Percentiles rank a stretch among this genome's conserved stretches.
Conservation (phyloP, 306 rosid species). For the Inga oerstediana region DNA sequence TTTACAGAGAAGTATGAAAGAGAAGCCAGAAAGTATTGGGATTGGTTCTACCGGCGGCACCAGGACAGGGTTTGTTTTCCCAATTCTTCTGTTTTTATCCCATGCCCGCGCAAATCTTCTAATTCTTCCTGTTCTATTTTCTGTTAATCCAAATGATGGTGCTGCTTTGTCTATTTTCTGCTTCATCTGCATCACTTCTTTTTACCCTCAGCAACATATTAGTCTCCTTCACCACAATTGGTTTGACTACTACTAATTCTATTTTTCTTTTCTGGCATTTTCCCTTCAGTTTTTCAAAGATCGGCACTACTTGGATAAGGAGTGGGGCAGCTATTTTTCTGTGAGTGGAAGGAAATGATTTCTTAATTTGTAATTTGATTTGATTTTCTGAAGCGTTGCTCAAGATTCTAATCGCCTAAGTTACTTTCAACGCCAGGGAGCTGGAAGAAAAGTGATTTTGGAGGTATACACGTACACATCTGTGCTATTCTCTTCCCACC, state of each 20-base stretch:
- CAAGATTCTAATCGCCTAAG: not conserved
- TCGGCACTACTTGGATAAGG: slow-evolving; percentile 93
- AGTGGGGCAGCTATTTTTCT: slow-evolving; percentile 85
- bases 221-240: slow-evolving; percentile 13
- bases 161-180: slow-evolving; percentile 10
- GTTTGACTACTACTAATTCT: slow-evolving; percentile 22
- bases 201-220: too few relatives aligned
- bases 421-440: slow-evolving; percentile 55
- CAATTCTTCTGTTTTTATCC: not conserved
- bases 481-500: not conserved
- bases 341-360: slow-evolving; percentile 53
- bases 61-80: slow-evolving; percentile 66
- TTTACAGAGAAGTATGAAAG: slow-evolving; percentile 80
- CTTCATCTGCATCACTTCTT: slow-evolving; percentile 9
- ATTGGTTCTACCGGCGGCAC: slow-evolving; percentile 87
- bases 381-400: slow-evolving; percentile 2
- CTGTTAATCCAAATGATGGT: slow-evolving; percentile 19
- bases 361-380: slow-evolving; percentile 11
- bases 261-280: slow-evolving; percentile 9
- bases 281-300: slow-evolving; percentile 79
- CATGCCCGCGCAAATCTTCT: not conserved
- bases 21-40: slow-evolving; percentile 95
- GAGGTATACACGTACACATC: slow-evolving; percentile 55
- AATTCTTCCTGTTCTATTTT: not conserved
- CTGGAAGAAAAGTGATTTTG: slow-evolving; percentile 66